phyloP scores from a whole-genome alignment of 305 asterid genomes.

The Rubia balearica region DNA sequence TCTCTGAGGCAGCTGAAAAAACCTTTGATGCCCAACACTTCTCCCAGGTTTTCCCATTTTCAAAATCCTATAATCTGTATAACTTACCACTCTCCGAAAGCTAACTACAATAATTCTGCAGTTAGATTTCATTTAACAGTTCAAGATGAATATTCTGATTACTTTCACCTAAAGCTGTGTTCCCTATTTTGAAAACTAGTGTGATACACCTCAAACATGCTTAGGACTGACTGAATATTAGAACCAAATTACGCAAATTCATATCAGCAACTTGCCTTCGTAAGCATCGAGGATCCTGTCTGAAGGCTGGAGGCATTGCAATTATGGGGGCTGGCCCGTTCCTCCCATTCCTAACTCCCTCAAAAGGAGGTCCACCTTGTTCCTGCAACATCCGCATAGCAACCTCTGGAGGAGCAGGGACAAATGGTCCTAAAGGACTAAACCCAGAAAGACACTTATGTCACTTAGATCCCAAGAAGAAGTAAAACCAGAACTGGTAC shows the following conservation, averaged over 20 bases:
- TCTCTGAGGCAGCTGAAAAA: not conserved
- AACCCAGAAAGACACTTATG: conserved; percentile 17
- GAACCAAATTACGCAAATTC: not conserved
- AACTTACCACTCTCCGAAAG: conserved; percentile 1
- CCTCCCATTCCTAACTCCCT: conserved; percentile 78
- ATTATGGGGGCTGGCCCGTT: conserved; percentile 71
- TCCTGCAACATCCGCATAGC: conserved; percentile 97
- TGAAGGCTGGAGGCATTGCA: conserved; percentile 65
- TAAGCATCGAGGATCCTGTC: conserved; percentile 93
- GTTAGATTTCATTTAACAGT: not conserved
- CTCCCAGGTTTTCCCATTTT: not conserved
- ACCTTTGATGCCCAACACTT: not conserved
- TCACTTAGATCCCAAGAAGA: conserved; percentile 9
- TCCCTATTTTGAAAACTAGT: not conserved
- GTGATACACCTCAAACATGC: conserved; percentile 1
- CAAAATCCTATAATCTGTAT: not conserved
- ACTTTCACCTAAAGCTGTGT: not conserved
- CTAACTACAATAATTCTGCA: not conserved
- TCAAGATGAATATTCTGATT: not conserved
- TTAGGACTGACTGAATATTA: not conserved
- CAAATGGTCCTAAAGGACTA: conserved; percentile 97
- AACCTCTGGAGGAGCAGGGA: conserved; percentile 99
- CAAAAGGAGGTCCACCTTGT: conserved; percentile 92
- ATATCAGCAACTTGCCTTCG: conserved; percentile 52
- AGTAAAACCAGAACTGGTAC: not conserved